A percentile compares a stretch with the other conserved stretches of the same genome.
Conservation (phyloP, 192 early-diverging fungal genomes). For the Chytriomyces sp. region DNA sequence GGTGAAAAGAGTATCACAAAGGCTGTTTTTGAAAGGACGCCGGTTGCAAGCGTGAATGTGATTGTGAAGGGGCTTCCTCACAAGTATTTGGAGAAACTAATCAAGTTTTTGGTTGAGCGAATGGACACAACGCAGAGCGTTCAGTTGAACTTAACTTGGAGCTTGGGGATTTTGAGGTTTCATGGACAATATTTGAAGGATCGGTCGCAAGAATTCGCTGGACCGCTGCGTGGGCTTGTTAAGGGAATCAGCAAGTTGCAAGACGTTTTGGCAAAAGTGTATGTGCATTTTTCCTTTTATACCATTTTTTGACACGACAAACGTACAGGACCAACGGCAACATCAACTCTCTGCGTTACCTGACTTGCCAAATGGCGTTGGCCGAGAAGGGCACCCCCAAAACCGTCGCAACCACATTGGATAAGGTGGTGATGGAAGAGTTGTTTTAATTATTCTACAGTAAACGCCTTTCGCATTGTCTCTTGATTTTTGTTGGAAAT, state of each 20-base stretch:
- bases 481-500: too few relatives aligned
- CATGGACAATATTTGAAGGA: conserved; percentile 66
- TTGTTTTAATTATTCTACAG: too few relatives aligned
- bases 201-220: conserved; percentile 46
- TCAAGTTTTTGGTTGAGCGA: conserved; percentile 78
- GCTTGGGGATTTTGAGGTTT: conserved; percentile 68
- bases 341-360: conserved; percentile 70
- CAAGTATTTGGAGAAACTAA: conserved; percentile 83
- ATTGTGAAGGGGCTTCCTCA: conserved; percentile 80
- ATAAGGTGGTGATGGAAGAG: conserved; percentile 45
- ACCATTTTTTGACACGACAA: conserved; percentile 3
- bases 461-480: too few relatives aligned
- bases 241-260: conserved; percentile 55
- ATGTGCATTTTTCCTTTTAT: conserved; percentile 18
- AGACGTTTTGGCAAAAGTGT: conserved; percentile 57
- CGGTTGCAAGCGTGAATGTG: conserved; percentile 66
- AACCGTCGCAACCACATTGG: conserved; percentile 24
- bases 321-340: conserved; percentile 75
- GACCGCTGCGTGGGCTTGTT: conserved; percentile 71
- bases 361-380: conserved; percentile 26
- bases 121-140: conserved; percentile 82
- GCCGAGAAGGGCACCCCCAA: conserved; percentile 6
- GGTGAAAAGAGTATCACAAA: conserved; percentile 81
- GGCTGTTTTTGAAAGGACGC: conserved; percentile 78
- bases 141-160: conserved; percentile 89